A percentile compares a stretch with the other conserved stretches of the same genome.
Conservation (phyloP, 257 asterid genomes). For the Leptodermis oblonga region DNA sequence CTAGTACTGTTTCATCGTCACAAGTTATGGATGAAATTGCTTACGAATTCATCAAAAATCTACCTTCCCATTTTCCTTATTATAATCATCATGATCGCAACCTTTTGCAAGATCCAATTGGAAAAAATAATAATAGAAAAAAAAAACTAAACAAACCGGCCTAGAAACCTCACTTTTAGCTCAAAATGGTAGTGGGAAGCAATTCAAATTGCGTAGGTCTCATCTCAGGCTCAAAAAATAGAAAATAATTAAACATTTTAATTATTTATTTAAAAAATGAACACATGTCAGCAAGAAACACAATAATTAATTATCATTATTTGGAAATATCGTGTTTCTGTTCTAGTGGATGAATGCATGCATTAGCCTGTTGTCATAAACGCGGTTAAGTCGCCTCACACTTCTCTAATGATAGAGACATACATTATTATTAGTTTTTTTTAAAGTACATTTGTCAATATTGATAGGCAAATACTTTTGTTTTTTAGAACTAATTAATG, state of each 20-base stretch:
- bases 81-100: no score
- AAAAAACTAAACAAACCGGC: background rate
- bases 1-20: background rate
- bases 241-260: no score
- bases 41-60: background rate
- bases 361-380: background rate
- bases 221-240: background rate
- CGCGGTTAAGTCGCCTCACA: background rate
- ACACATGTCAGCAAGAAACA: background rate
- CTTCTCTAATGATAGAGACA: background rate
- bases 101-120: background rate
- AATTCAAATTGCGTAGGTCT: background rate
- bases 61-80: background rate
- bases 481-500: no score
- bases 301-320: background rate
- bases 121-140: no score
- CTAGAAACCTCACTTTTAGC: background rate
- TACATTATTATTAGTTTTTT: no score
- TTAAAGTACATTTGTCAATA: no score
- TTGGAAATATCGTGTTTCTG: background rate
- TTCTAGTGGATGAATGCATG: background rate
- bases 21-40: background rate
- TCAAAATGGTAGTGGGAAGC: constrained; percentile 1
- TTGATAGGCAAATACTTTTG: no score
- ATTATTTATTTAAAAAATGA: no score